Base-by-base conservation (phyloP, 768 basidiomycete genomes). In the Solioccasus polychromus region DNA sequence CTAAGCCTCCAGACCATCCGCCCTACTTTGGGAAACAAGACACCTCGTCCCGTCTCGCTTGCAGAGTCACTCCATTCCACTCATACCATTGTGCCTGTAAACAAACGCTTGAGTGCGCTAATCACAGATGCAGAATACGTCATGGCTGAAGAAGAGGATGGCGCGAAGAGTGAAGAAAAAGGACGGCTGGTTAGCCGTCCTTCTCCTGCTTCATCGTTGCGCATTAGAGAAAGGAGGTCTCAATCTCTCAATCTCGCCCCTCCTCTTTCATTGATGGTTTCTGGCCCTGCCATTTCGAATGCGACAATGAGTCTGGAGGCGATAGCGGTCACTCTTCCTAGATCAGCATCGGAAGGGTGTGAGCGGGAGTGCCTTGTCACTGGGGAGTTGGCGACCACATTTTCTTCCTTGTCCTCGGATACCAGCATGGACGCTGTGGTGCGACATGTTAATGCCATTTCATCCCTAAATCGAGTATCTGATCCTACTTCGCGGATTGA, bases 31-130 rank as follows among this genome's bases (percentile, higher is more conserved):
- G 73, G 72, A 30, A 63, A 60, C 26, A 75, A 75, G 22, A 69
- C 82, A 3, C 80, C 84, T 29, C 75, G 88, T 14, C 88, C 88
- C 4, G 84, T 87, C 25, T 90, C 88, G 8, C 78, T 83, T 67
- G 85, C 85, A 8, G 87, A 88, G 50, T 88, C 85, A 1, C 68
- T 87, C 43, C 84, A 86, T 39, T 88, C 85, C 7, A 82, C 73
- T 5, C 75, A 83, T 57, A 90, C 88, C 17, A 68, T 89, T 45
- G 82, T 87, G 3, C 83, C 83, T 8, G 67, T 72, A 28, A 78
- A 74, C 61, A 84, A 79, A 63, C 77, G 88, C 22, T 67, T 82
- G 31, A 88, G 86, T 57, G 79, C 82, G 4, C 71, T 88, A 25
- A 67, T 85, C 31, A 77, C 76, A 9, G 86, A 88, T 52, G 74